Percentiles rank a stretch among this genome's conserved stretches.
These are phyloP conservation scores for Tremellales sp. DNA, from an alignment of 1,284 basidiomycete species.

Conservation along the genomic window DNA sequence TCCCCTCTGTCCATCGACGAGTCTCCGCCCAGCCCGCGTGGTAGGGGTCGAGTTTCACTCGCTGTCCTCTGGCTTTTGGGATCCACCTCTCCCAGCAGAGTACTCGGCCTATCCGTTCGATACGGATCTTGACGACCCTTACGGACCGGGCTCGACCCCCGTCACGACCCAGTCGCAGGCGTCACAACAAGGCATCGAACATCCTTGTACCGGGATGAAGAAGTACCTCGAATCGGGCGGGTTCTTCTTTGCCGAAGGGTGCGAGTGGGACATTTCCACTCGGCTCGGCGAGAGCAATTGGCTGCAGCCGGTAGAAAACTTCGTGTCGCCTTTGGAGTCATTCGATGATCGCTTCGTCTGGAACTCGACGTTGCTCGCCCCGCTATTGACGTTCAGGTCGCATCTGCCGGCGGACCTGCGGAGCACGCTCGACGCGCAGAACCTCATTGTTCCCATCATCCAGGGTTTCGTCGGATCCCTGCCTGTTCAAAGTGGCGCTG, in stretches of 20 bases:
- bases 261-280: slow-evolving; percentile 84
- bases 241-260: slow-evolving; percentile 85
- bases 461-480: slow-evolving; percentile 78
- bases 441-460: slow-evolving; percentile 66
- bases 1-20: slow-evolving; percentile 35
- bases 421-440: slow-evolving; percentile 40
- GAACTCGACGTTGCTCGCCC: slow-evolving; percentile 41
- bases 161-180: slow-evolving; percentile 33
- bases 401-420: slow-evolving; percentile 49
- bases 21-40: slow-evolving; percentile 47
- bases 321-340: slow-evolving; percentile 55
- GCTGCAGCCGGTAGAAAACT: slow-evolving; percentile 33
- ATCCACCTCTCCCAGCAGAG: slow-evolving; percentile 29
- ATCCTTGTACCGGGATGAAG: slow-evolving; percentile 82
- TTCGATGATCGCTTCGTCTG: slow-evolving; percentile 71
- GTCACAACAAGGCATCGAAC: slow-evolving; percentile 59
- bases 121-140: slow-evolving; percentile 19
- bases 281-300: slow-evolving; percentile 64
- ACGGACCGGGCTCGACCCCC: slow-evolving; percentile 10
- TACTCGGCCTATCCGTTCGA: slow-evolving; percentile 12
- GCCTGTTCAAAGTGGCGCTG: slow-evolving; percentile 51
- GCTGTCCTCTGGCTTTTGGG: slow-evolving; percentile 49
- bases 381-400: slow-evolving; percentile 42
- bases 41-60: slow-evolving; percentile 51
- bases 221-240: slow-evolving; percentile 88